These are phyloP conservation scores for Cercospora sojina DNA, from an alignment of 2,329 filamentous ascomycete species.

Conservation along the genomic window DNA sequence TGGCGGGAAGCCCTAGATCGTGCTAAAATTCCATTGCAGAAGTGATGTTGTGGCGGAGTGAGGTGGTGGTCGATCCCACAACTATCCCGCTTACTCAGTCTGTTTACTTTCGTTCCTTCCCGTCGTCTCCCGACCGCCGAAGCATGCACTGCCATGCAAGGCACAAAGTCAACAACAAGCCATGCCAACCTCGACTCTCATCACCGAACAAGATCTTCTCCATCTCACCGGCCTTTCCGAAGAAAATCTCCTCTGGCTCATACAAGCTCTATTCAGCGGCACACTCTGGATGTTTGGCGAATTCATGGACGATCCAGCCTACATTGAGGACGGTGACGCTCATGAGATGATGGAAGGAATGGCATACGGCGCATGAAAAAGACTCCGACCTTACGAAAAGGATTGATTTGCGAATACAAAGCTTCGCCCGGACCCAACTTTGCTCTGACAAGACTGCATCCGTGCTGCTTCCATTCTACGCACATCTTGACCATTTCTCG, in stretches of 20 bases:
- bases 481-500: not conserved
- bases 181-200: slow-evolving; percentile 8
- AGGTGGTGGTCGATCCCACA: not conserved
- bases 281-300: slow-evolving; percentile 22
- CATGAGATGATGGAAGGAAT: slow-evolving; percentile 14
- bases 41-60: not conserved
- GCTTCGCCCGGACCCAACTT: not conserved
- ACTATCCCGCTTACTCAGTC: not conserved
- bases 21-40: not conserved
- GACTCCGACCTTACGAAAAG: not conserved
- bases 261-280: slow-evolving; percentile 19
- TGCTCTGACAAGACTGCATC: not conserved
- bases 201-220: slow-evolving; percentile 18
- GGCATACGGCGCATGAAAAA: slow-evolving; percentile 4
- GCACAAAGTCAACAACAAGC: not conserved
- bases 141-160: not conserved
- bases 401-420: not conserved
- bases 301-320: slow-evolving; percentile 14
- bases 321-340: slow-evolving; percentile 4
- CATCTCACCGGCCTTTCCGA: slow-evolving; percentile 11
- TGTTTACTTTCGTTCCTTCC: not conserved
- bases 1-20: not conserved
- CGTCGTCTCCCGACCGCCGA: not conserved
- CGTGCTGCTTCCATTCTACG: not conserved
- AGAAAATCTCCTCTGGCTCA: slow-evolving; percentile 17